Evolutionary conservation across 768 basidiomycete genomes (phyloP), one percentile per base, ranked within the genome.

Genomic region (Rhodotorula babjevae): DNA sequence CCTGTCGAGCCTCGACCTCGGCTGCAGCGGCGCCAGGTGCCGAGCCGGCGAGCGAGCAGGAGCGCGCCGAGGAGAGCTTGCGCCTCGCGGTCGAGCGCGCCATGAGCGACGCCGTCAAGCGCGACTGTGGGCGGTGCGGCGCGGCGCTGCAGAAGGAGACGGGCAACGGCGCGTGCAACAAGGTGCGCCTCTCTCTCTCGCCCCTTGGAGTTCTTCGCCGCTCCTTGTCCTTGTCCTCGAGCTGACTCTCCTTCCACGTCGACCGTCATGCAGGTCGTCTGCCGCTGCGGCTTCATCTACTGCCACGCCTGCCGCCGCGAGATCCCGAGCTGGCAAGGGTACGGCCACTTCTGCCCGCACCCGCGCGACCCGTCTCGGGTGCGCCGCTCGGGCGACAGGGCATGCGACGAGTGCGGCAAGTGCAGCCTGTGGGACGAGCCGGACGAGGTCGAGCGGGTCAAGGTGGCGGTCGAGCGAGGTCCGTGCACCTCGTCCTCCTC

Each of bases 1-100:
- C 18, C 55, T 33, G n/a, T 27, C 31, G 27, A 7, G 44, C 44
- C 40, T 10, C 59, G 33, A 2, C 27, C 40, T 3, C 61, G 10
- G 25, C 33, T 55, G 27, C 55, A 23, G 7, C 57, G 18, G 15
- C 47, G 40, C 21, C 9, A 27, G 36, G 36, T 9, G 27, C 4
- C 10, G 21, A 5, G 18, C 31, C 29, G 5, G 62, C 31, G 29
- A 27, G 44, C 4, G 36, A 57, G 19, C 59, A 71, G 21, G 60
- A 29, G 21, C 31, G 49, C 8, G 64, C 55, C 53, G 60, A 71
- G 60, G 64, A 71, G 29, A 47, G 53, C 16, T 23, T 71, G 33
- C 46, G 69, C 27, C 49, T 71, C 19, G 69, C 58, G 5, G 64
- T 66, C 33, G 69, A 71, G 64, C 21, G 29, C 36, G 69, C 69